Evolutionary conservation across 2,329 filamentous ascomycete genomes (phyloP).

Genomic region (Amauroascus niger): DNA sequence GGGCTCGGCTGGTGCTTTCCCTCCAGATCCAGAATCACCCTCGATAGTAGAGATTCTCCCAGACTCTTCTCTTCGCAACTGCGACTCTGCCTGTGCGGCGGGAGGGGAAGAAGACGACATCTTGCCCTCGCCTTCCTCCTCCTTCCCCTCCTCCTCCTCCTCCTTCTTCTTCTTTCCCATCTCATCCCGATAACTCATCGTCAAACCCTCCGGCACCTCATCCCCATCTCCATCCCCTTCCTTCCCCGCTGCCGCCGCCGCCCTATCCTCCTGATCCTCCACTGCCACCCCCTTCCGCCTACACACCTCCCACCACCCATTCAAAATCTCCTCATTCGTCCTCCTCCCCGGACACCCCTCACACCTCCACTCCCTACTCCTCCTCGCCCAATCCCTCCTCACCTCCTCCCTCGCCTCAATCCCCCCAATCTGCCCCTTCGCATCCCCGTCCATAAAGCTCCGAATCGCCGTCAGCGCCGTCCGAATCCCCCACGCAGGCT

Average conservation of each 20-base stretch:
- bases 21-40: not conserved
- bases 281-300: slow-evolving; percentile 35
- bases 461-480: slow-evolving; percentile 73
- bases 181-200: slow-evolving; percentile 30
- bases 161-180: slow-evolving; percentile 24
- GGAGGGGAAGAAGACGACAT: not conserved
- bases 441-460: slow-evolving; percentile 87
- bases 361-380: slow-evolving; percentile 60
- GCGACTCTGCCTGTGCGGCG: not conserved
- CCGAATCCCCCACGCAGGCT: slow-evolving; percentile 92
- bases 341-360: slow-evolving; percentile 51
- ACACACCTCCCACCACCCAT: slow-evolving; percentile 55
- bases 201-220: slow-evolving; percentile 47
- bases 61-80: too few species aligned
- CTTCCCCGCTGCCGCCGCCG: not conserved
- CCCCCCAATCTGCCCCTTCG: slow-evolving; percentile 79
- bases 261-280: slow-evolving; percentile 34
- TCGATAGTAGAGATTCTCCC: too few species aligned
- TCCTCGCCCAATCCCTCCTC: slow-evolving; percentile 57
- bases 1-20: not conserved
- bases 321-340: slow-evolving; percentile 62
- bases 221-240: too few species aligned
- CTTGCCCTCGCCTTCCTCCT: not conserved
- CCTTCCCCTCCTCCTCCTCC: not conserved
- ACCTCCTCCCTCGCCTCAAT: slow-evolving; percentile 64